Conservation (phyloP, 1,139 yeast species). For the Geotrichum bryndzae region DNA sequence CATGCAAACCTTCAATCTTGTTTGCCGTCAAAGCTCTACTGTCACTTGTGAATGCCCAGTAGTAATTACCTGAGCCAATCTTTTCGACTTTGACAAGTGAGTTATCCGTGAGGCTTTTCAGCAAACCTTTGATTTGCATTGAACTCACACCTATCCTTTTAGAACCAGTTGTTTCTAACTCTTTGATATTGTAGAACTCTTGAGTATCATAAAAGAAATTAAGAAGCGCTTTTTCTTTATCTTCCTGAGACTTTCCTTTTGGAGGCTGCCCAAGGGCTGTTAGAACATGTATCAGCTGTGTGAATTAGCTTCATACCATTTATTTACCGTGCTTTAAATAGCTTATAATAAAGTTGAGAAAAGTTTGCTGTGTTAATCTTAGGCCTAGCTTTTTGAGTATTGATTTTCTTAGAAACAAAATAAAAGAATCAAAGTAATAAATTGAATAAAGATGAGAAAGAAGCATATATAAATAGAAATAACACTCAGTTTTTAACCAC, state of each 20-base stretch:
- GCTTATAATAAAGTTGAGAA: too few species aligned
- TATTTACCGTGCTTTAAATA: too few species aligned
- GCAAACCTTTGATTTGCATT: conserved; percentile 47
- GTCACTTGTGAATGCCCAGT: conserved; percentile 49
- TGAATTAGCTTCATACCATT: too few species aligned
- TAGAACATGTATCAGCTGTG: not conserved
- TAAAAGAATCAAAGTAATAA: too few species aligned
- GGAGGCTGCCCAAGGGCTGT: not conserved
- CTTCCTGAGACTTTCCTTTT: conserved; percentile 18
- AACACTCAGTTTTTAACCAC: too few species aligned
- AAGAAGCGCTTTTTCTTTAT: conserved; percentile 28
- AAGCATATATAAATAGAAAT: too few species aligned
- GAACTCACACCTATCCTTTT: conserved; percentile 44
- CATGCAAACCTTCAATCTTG: conserved; percentile 18
- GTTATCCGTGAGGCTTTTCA: conserved; percentile 44
- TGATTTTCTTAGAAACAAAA: too few species aligned
- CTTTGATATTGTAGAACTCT: conserved; percentile 46
- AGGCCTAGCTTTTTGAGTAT: too few species aligned
- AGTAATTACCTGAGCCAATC: conserved; percentile 49
- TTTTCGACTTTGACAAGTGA: conserved; percentile 45
- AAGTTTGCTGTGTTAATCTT: too few species aligned
- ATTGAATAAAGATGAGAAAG: too few species aligned
- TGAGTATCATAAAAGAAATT: conserved; percentile 41
- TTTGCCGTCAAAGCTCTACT: conserved; percentile 22
- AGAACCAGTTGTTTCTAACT: conserved; percentile 44